Percentiles rank a stretch among this genome's conserved stretches.
Conservation (phyloP, 495 filamentous ascomycete genomes). For the Talaromyces wortmannii region DNA sequence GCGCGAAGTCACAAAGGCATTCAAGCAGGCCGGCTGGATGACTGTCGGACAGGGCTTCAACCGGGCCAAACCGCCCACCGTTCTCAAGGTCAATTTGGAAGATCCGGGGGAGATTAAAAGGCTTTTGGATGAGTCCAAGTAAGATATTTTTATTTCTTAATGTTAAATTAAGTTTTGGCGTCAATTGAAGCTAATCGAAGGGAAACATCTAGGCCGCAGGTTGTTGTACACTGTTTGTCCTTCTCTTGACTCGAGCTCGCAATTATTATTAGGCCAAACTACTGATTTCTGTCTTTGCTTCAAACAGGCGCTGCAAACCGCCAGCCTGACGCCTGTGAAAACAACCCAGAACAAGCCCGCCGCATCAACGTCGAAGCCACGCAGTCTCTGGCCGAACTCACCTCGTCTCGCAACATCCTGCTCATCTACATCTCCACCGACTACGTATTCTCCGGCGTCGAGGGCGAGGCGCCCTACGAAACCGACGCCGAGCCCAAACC, state of each 20-base stretch:
- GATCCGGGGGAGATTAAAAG: conserved; percentile 53
- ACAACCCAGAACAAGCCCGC: conserved; percentile 68
- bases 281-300: conserved; percentile 8
- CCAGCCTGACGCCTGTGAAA: conserved; percentile 77
- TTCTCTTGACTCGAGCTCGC: neutral
- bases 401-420: conserved; percentile 54
- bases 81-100: conserved; percentile 71
- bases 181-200: conserved; percentile 6
- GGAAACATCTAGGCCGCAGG: conserved; percentile 54
- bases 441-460: conserved; percentile 81
- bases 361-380: conserved; percentile 72
- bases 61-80: conserved; percentile 61
- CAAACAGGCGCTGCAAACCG: conserved; percentile 77
- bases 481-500: conserved; percentile 55
- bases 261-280: neutral
- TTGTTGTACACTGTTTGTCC: conserved; percentile 74
- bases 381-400: conserved; percentile 55
- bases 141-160: conserved; percentile 8
- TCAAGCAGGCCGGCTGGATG: conserved; percentile 63
- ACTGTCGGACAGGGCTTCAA: conserved; percentile 74
- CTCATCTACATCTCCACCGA: conserved; percentile 93
- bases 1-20: conserved; percentile 69
- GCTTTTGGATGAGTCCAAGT: conserved; percentile 51
- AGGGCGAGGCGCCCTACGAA: conserved; percentile 83
- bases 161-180: conserved; percentile 1